A percentile compares a stretch with the other conserved stretches of the same genome.
Evolutionary conservation across 768 basidiomycete species (phyloP).

Genomic region (Tulasnella sp.): DNA sequence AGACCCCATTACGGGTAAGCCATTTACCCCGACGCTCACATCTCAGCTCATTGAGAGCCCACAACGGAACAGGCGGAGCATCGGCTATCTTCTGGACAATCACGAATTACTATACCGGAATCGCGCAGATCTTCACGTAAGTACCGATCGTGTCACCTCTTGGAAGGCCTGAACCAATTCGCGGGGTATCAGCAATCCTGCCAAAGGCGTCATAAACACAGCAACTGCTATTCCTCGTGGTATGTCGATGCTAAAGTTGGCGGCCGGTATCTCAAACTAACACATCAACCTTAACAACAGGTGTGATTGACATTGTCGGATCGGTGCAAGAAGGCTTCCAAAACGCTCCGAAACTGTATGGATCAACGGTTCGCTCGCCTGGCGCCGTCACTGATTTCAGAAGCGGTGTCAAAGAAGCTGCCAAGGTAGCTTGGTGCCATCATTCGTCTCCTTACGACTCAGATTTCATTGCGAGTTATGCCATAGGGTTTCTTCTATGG

Average conservation of each 20-base stretch:
- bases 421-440: constrained; percentile 29
- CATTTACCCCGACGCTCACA: too few species aligned
- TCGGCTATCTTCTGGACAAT: constrained; percentile 42
- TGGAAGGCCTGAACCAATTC: not conserved
- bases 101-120: constrained; percentile 37
- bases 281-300: constrained; percentile 21
- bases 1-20: constrained; percentile 31
- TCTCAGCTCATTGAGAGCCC: too few species aligned
- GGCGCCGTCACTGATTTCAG: constrained; percentile 36
- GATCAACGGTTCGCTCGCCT: constrained; percentile 33
- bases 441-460: not conserved
- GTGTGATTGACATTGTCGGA: constrained; percentile 34
- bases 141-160: not conserved
- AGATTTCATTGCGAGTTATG: not conserved
- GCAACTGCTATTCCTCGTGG: constrained; percentile 40
- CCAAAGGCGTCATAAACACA: constrained; percentile 38
- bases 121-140: constrained; percentile 41
- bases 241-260: constrained; percentile 20
- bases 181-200: constrained; percentile 27
- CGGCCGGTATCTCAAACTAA: too few species aligned
- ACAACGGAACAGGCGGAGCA: constrained; percentile 34
- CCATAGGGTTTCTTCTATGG: constrained; percentile 27
- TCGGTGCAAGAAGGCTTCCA: constrained; percentile 39
- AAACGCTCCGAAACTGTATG: constrained; percentile 34
- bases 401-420: constrained; percentile 39